phyloP scores from a whole-genome alignment of 179 eudicot species.

The Gypsophila paniculata region DNA sequence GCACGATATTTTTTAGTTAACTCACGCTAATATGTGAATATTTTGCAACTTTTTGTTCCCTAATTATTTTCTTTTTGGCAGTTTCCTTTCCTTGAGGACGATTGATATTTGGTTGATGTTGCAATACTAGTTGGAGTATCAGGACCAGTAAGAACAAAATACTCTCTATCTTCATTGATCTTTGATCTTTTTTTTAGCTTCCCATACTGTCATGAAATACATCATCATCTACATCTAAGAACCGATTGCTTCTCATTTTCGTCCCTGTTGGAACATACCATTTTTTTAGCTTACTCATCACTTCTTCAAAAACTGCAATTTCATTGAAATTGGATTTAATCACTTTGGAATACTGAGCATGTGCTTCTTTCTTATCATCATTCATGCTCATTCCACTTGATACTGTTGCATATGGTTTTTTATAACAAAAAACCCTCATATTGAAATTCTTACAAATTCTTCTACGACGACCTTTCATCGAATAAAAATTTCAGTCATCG shows the following conservation, averaged over 20 bases:
- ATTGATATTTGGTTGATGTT: too few species aligned
- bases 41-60: too few species aligned
- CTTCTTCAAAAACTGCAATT: not conserved
- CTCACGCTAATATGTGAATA: too few species aligned
- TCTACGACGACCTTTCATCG: not conserved
- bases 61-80: too few species aligned
- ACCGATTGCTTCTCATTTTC: not conserved
- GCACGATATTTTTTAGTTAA: too few species aligned
- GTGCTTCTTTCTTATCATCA: not conserved
- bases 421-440: not conserved
- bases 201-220: not conserved
- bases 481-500: not conserved
- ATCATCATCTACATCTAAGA: not conserved
- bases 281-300: not conserved
- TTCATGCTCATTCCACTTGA: too few species aligned
- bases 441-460: not conserved
- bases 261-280: not conserved
- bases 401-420: not conserved
- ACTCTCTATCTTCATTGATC: not conserved
- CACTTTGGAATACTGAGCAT: not conserved
- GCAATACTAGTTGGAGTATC: too few species aligned
- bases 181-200: not conserved
- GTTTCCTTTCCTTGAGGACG: too few species aligned
- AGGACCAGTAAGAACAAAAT: too few species aligned
- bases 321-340: not conserved